Percentiles rank a stretch among this genome's conserved stretches.
Conservation (phyloP, 192 early-diverging fungal genomes). For the Entomortierella chlamydospora region DNA sequence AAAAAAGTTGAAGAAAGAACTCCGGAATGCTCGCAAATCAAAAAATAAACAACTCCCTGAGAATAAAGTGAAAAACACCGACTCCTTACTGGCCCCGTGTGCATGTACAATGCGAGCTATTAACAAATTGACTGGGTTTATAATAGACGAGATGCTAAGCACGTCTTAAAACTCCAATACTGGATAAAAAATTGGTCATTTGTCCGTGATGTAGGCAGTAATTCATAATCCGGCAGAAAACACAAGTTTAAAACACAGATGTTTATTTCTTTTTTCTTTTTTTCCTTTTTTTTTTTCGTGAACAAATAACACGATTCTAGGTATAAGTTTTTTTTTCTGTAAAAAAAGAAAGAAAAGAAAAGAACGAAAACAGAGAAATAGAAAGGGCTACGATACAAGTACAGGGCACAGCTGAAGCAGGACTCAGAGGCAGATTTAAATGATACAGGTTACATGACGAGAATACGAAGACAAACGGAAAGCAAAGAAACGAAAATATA, state of each 20-base stretch:
- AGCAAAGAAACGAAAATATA: not conserved
- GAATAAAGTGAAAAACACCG: no score
- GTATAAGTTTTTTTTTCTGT: not conserved
- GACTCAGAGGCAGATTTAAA: not conserved
- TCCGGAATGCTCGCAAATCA: no score
- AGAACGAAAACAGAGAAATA: not conserved
- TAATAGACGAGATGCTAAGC: no score
- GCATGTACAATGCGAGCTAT: no score
- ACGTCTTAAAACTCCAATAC: not conserved
- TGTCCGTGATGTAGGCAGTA: no score
- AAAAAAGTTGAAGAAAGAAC: no score
- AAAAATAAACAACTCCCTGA: no score
- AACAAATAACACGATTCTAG: not conserved
- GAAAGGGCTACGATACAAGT: not conserved
- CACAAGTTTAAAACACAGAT: no score
- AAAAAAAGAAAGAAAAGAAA: not conserved
- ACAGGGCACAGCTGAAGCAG: no score
- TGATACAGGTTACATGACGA: not conserved
- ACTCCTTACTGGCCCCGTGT: not conserved
- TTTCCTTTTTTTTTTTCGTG: no score
- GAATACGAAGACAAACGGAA: not conserved
- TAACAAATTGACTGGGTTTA: not conserved
- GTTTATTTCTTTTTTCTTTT: no score
- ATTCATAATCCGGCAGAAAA: no score
- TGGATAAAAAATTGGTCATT: conserved; percentile 13